These are phyloP conservation scores for Proliferodiscus dingleyae DNA, from an alignment of 2,329 filamentous ascomycete species.

Conservation along the genomic window DNA sequence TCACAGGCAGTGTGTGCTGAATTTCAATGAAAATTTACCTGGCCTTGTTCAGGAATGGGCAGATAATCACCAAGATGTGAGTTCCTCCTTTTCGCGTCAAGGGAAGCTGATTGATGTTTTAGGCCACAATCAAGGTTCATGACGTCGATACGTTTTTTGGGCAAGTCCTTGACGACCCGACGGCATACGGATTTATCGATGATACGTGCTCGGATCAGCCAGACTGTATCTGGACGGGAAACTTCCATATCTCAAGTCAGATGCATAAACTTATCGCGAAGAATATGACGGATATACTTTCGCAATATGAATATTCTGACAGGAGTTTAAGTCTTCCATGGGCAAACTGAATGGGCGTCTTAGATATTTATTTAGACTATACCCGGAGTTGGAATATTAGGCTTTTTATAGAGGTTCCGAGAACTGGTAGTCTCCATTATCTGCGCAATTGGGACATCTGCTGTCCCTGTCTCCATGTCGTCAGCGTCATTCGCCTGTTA, in stretches of 20 bases:
- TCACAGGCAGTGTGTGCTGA: slow-evolving; percentile 1
- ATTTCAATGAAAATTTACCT: slow-evolving; percentile 7
- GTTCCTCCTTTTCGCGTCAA: neutral
- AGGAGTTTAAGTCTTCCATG: too few species aligned
- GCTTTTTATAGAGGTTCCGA: too few species aligned
- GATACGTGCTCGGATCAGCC: slow-evolving; percentile 1
- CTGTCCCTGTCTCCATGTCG: too few species aligned
- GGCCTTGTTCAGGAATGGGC: slow-evolving; percentile 1
- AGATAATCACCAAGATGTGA: slow-evolving; percentile 6
- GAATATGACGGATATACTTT: slow-evolving; percentile 5
- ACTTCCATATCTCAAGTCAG: slow-evolving; percentile 4
- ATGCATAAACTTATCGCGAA: slow-evolving; percentile 8
- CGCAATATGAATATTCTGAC: slow-evolving; percentile 2
- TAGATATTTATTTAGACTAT: too few species aligned
- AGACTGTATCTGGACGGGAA: slow-evolving; percentile 3
- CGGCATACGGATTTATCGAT: slow-evolving; percentile 4
- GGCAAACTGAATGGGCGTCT: too few species aligned
- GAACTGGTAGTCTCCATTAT: too few species aligned
- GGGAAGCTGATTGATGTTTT: neutral
- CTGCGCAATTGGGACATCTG: too few species aligned
- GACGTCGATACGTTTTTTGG: slow-evolving; percentile 8
- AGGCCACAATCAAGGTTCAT: slow-evolving; percentile 5
- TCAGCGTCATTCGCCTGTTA: too few species aligned
- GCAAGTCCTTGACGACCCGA: slow-evolving; percentile 6
- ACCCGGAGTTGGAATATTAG: too few species aligned